Percentiles rank a stretch among this genome's conserved stretches.
Evolutionary conservation across 2,329 filamentous ascomycete genomes (phyloP).

Genomic region (Fusarium lateritium): DNA sequence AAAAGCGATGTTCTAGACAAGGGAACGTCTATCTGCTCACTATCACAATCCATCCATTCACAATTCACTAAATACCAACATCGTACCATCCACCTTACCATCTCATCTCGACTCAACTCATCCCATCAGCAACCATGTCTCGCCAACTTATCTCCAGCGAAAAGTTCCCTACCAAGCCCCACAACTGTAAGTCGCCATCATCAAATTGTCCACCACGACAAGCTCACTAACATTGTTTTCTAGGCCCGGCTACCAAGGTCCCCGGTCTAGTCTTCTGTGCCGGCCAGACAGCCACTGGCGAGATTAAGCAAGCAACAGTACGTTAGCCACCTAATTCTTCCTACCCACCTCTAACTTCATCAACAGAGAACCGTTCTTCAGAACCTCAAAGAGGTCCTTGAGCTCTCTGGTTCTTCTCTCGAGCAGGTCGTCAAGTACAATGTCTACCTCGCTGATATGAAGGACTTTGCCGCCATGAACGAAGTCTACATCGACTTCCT

Average conservation of each 20-base stretch:
- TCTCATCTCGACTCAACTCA: not conserved
- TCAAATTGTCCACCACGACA: not conserved
- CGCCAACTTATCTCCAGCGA: constrained; percentile 62
- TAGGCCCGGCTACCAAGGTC: constrained; percentile 61
- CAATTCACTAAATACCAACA: constrained; percentile 6
- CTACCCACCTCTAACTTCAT: not conserved
- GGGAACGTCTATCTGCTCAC: not conserved
- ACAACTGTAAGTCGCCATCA: constrained; percentile 57
- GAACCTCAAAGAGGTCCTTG: constrained; percentile 78
- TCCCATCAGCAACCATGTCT: constrained; percentile 54
- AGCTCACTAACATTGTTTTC: not conserved
- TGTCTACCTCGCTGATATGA: constrained; percentile 80
- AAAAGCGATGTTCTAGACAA: constrained; percentile 2
- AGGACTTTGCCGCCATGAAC: constrained; percentile 77
- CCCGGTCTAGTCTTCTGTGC: constrained; percentile 63
- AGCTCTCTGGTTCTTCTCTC: constrained; percentile 75
- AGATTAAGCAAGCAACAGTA: constrained; percentile 60
- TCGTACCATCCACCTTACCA: not conserved
- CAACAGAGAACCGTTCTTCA: constrained; percentile 33
- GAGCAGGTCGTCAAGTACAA: constrained; percentile 77
- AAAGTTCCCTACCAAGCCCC: constrained; percentile 62
- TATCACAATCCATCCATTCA: not conserved
- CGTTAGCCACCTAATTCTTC: not conserved
- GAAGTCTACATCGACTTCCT: constrained; percentile 57
- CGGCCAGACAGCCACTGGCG: constrained; percentile 64